Evolutionary conservation across 768 basidiomycete genomes (phyloP).

Genomic region (Artomyces pyxidatus): DNA sequence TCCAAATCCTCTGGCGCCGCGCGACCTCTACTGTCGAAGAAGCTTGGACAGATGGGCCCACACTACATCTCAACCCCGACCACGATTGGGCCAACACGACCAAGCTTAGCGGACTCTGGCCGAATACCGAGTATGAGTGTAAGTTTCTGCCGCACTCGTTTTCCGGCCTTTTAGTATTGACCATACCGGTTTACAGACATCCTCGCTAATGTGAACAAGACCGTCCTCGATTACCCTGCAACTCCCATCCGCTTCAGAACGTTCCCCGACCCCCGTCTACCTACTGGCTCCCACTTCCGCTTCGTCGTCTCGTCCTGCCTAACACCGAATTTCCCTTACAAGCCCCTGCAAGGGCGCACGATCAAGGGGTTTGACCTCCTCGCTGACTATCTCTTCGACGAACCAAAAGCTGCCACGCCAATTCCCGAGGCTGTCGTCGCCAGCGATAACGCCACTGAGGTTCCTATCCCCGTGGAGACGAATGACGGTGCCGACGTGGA

Average conservation of each 20-base stretch:
- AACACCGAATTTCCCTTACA: slow-evolving; percentile 68
- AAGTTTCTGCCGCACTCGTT: slow-evolving; percentile 18
- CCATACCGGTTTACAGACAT: slow-evolving; percentile 29
- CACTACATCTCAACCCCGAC: slow-evolving; percentile 32
- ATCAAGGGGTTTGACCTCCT: slow-evolving; percentile 63
- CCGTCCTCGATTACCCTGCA: slow-evolving; percentile 40
- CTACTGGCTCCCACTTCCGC: slow-evolving; percentile 48
- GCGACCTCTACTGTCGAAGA: slow-evolving; percentile 14
- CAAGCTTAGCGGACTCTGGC: slow-evolving; percentile 53
- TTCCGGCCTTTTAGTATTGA: slow-evolving; percentile 3
- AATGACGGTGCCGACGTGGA: background rate
- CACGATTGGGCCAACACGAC: slow-evolving; percentile 55
- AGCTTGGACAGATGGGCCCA: slow-evolving; percentile 52
- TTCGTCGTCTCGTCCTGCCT: slow-evolving; percentile 65
- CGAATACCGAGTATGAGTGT: slow-evolving; percentile 67
- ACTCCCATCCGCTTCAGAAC: slow-evolving; percentile 57
- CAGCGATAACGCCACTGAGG: slow-evolving; percentile 5
- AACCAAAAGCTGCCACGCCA: slow-evolving; percentile 5
- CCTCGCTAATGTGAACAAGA: slow-evolving; percentile 32
- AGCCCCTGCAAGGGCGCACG: slow-evolving; percentile 39
- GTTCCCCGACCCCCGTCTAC: slow-evolving; percentile 61
- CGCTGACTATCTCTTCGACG: slow-evolving; percentile 41
- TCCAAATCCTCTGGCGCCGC: slow-evolving; percentile 41
- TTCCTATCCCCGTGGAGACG: background rate
- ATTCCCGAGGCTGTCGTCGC: background rate